Percentiles rank a stretch among this genome's conserved stretches.
These are phyloP conservation scores for Oenanthe sinensis DNA, from an alignment of 129 eudicot genomes.

Conservation along the genomic window DNA sequence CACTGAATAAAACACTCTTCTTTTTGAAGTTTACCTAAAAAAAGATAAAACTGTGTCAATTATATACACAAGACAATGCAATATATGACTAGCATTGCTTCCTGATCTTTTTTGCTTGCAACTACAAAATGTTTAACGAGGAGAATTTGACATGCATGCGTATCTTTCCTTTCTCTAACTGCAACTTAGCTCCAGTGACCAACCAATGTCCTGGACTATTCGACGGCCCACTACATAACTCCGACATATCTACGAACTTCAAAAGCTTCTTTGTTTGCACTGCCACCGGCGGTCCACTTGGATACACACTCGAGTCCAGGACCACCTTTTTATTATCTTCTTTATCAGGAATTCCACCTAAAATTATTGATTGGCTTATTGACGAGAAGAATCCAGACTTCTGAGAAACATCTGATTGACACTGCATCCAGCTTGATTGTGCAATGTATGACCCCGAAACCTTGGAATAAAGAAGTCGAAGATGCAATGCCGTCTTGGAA, in stretches of 20 bases:
- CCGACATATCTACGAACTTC: conserved; percentile 66
- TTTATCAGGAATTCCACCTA: conserved; percentile 31
- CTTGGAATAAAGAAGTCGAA: conserved; percentile 55
- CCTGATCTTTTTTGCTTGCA: not conserved
- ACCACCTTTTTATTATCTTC: conserved; percentile 40
- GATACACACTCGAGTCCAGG: conserved; percentile 72
- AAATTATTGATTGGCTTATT: conserved; percentile 27
- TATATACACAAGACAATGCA: not conserved
- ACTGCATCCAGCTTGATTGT: conserved; percentile 59
- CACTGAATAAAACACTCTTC: not conserved
- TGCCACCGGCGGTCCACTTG: conserved; percentile 80
- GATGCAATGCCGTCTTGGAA: conserved; percentile 55
- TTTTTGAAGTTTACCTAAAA: not conserved
- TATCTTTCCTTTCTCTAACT: conserved; percentile 58
- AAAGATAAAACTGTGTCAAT: not conserved
- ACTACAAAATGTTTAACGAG: conserved; percentile 33
- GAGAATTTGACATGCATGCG: conserved; percentile 74
- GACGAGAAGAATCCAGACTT: conserved; percentile 47
- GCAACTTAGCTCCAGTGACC: conserved; percentile 80
- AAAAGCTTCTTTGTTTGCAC: conserved; percentile 55
- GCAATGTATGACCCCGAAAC: conserved; percentile 38
- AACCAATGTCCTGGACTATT: conserved; percentile 94
- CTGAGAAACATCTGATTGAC: conserved; percentile 33
- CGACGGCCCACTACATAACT: conserved; percentile 59
- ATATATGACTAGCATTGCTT: not conserved